phyloP scores from a whole-genome alignment of 257 asterid genomes.

The Cordia subcordata region DNA sequence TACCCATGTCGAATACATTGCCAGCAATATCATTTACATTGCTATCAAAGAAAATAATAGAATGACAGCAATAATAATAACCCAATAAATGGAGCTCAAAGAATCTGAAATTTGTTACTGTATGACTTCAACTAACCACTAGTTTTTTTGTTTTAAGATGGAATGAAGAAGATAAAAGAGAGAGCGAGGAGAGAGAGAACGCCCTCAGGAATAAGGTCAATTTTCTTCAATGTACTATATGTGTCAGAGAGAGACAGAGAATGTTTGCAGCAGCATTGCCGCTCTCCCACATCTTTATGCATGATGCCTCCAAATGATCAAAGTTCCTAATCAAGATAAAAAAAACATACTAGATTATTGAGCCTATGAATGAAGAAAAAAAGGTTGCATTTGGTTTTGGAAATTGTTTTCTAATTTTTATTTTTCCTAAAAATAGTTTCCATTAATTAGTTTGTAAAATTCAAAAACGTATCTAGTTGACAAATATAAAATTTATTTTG shows the following conservation, averaged over 20 bases:
- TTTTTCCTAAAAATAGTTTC: no score
- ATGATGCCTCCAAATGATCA: background rate
- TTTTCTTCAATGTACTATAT: background rate
- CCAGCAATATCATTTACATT: background rate
- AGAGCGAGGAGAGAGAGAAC: background rate
- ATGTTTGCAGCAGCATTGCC: background rate
- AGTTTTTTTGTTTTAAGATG: background rate
- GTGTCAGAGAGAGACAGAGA: background rate
- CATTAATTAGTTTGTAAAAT: no score
- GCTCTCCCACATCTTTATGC: constrained; percentile 6
- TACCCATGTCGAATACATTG: background rate
- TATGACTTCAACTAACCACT: background rate
- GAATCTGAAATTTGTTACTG: background rate
- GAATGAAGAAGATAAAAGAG: no score
- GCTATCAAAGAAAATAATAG: background rate
- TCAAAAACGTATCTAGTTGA: no score
- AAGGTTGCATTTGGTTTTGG: no score
- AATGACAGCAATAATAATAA: background rate
- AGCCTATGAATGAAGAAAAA: background rate
- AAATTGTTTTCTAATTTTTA: no score
- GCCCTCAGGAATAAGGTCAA: background rate
- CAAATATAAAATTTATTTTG: no score
- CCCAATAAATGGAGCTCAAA: background rate
- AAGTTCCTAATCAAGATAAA: background rate
- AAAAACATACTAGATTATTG: background rate